Conservation (phyloP, 257 asterid species). For the Mitragyna speciosa region DNA sequence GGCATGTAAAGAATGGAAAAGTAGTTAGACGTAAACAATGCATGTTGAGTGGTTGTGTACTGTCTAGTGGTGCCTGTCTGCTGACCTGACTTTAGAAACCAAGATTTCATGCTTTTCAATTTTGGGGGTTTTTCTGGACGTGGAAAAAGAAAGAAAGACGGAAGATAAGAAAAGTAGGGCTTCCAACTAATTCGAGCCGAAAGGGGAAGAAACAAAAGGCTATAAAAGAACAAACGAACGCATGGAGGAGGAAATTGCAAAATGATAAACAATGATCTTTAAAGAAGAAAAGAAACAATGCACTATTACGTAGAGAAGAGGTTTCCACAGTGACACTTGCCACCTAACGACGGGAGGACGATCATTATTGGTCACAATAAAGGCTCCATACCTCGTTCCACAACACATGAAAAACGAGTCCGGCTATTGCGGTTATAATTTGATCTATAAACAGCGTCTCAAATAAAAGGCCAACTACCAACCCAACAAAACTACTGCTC, state of each 20-base stretch:
- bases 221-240: neutral
- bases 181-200: neutral
- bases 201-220: neutral
- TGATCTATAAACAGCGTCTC: neutral
- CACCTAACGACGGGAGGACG: no score
- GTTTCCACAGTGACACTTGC: neutral
- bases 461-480: neutral
- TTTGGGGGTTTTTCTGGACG: neutral
- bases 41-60: slow-evolving; percentile 11
- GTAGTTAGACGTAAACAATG: slow-evolving; percentile 13
- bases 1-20: slow-evolving; percentile 18
- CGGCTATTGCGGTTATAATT: neutral
- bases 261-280: neutral
- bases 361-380: neutral
- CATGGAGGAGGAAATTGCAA: neutral
- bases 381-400: neutral
- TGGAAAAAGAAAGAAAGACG: no score
- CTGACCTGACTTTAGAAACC: neutral
- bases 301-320: neutral
- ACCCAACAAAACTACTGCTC: neutral
- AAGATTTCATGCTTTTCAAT: neutral
- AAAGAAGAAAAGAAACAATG: neutral
- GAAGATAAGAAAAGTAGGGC: neutral
- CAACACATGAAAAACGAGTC: neutral
- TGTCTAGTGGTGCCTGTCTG: neutral